These are phyloP conservation scores for Serendipita sp. DNA, from an alignment of 768 basidiomycete genomes.

Conservation along the genomic window DNA sequence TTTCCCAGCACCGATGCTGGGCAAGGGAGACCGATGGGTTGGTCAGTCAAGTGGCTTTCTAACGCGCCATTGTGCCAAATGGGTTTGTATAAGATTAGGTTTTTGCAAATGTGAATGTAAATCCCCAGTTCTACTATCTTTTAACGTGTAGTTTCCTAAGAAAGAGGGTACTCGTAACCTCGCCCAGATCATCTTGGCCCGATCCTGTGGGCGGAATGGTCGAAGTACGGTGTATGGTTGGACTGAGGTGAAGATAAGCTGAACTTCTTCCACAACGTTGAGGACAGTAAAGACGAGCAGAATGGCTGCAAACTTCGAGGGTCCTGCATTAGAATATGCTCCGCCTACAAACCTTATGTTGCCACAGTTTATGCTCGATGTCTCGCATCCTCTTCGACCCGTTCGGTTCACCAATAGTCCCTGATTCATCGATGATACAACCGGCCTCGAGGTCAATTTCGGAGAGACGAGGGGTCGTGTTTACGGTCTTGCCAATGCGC, in stretches of 20 bases:
- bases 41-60: too few relatives aligned
- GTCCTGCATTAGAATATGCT: background rate
- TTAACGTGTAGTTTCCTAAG: too few relatives aligned
- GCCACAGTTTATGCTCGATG: conserved; percentile 16
- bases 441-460: background rate
- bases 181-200: too few relatives aligned
- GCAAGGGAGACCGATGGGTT: too few relatives aligned
- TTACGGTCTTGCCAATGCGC: conserved; percentile 11
- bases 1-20: conserved; percentile 14
- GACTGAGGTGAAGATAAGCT: too few relatives aligned
- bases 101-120: too few relatives aligned
- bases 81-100: too few relatives aligned
- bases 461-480: conserved; percentile 10
- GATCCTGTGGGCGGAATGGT: too few relatives aligned
- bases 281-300: background rate
- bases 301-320: background rate
- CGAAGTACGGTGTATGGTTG: too few relatives aligned
- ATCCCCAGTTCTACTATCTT: too few relatives aligned
- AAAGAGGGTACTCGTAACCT: too few relatives aligned
- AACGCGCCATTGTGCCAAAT: conserved; percentile 14
- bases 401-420: background rate
- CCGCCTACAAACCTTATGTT: conserved; percentile 11
- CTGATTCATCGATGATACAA: conserved; percentile 4
- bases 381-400: conserved; percentile 13
- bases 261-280: too few relatives aligned